A percentile compares a stretch with the other conserved stretches of the same genome.
Evolutionary conservation across 2,329 filamentous ascomycete species (phyloP).

Genomic region (Pestalotiopsis sp.): DNA sequence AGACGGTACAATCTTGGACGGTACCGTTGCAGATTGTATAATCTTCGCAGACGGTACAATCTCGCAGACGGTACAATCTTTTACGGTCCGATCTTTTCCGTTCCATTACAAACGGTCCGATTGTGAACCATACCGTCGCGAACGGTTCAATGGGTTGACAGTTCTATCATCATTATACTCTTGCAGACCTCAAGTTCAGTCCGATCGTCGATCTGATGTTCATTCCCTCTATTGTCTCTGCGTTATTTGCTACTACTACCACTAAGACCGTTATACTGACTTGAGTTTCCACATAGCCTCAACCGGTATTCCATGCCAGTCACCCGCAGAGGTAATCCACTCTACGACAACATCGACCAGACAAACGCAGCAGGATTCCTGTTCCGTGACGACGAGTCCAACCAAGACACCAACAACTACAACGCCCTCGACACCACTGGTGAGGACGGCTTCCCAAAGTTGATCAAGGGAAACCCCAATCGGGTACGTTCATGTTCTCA

Average conservation of each 20-base stretch:
- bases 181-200: not conserved
- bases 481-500: constrained; percentile 42
- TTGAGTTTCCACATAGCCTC: constrained; percentile 50
- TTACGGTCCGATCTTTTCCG: too few relatives aligned
- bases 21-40: too few relatives aligned
- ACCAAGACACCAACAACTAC: constrained; percentile 64
- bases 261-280: constrained; percentile 17
- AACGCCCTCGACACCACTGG: constrained; percentile 72
- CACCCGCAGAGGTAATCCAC: constrained; percentile 64
- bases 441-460: constrained; percentile 86
- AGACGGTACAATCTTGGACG: too few relatives aligned
- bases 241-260: not conserved
- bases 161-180: too few relatives aligned
- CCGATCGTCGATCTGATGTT: not conserved
- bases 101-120: too few relatives aligned
- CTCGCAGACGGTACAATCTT: too few relatives aligned
- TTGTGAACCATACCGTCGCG: too few relatives aligned
- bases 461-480: constrained; percentile 57
- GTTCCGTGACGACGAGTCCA: constrained; percentile 75
- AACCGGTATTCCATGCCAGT: constrained; percentile 96
- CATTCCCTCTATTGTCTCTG: not conserved
- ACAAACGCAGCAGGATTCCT: constrained; percentile 86
- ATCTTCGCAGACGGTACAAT: too few relatives aligned
- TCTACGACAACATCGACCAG: constrained; percentile 74
- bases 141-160: too few relatives aligned